These are phyloP conservation scores for Sphagnum fallax DNA, from an alignment of 228 moss, liverwort and hornwort species.

Conservation along the genomic window DNA sequence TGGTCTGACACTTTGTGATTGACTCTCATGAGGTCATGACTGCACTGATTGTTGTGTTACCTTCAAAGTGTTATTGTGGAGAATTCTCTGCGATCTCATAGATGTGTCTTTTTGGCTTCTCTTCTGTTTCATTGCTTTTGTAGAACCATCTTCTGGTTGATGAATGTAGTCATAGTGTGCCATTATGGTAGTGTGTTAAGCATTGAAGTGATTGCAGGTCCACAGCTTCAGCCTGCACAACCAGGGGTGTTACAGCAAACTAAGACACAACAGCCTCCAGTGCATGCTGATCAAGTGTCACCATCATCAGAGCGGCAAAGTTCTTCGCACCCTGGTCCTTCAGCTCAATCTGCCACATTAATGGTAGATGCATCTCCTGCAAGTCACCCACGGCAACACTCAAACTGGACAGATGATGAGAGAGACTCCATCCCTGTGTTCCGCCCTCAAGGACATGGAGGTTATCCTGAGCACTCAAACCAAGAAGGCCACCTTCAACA, in stretches of 20 bases:
- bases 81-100: too few species aligned
- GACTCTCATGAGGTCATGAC: too few species aligned
- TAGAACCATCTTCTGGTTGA: too few species aligned
- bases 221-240: constrained; percentile 83
- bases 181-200: too few species aligned
- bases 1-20: too few species aligned
- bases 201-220: constrained; percentile 19
- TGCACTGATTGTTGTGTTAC: too few species aligned
- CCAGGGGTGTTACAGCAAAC: constrained; percentile 38
- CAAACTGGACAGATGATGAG: constrained; percentile 99
- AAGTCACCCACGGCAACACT: constrained; percentile 58
- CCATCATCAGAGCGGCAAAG: constrained; percentile 40
- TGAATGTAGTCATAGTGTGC: too few species aligned
- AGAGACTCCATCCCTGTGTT: constrained; percentile 71
- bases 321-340: constrained; percentile 20
- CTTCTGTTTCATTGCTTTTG: too few species aligned
- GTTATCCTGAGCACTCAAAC: constrained; percentile 58
- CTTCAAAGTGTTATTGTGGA: too few species aligned
- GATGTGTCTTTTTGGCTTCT: too few species aligned
- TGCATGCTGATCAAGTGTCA: constrained; percentile 29
- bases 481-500: constrained; percentile 62
- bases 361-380: constrained; percentile 20
- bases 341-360: constrained; percentile 11
- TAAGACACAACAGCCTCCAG: constrained; percentile 44
- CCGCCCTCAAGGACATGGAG: constrained; percentile 59